Conservation (phyloP, 345 rosid species). For the Lagerstroemia speciosa region DNA sequence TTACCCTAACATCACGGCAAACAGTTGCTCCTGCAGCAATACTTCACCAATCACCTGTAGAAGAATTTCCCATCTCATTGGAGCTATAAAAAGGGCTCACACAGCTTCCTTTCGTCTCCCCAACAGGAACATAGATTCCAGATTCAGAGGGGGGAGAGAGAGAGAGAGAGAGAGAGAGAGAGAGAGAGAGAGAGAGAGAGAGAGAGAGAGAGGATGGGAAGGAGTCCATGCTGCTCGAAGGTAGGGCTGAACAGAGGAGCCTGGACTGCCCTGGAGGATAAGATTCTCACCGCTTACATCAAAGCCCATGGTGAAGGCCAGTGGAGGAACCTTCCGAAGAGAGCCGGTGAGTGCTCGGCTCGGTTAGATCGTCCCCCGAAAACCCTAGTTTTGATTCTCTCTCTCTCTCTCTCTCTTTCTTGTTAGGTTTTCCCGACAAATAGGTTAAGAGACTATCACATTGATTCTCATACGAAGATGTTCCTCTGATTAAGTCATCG, state of each 20-base stretch:
- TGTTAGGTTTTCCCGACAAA: too few relatives aligned
- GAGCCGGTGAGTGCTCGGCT: slow-evolving; percentile 33
- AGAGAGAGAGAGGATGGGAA: slow-evolving; percentile 31
- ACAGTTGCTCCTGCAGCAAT: too few relatives aligned
- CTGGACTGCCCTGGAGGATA: slow-evolving; percentile 52
- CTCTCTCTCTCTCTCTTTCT: too few relatives aligned
- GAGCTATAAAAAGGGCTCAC: neutral
- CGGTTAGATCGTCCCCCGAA: neutral
- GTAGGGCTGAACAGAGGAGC: slow-evolving; percentile 52
- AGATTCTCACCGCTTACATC: slow-evolving; percentile 34
- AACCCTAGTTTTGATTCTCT: neutral
- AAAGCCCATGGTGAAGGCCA: slow-evolving; percentile 53
- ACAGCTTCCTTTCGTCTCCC: neutral
- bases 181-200: neutral
- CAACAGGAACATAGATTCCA: neutral
- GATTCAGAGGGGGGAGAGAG: neutral
- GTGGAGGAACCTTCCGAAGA: slow-evolving; percentile 52
- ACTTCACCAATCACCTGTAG: neutral
- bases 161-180: neutral
- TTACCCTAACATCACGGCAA: neutral
- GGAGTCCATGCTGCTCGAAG: slow-evolving; percentile 58
- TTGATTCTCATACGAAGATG: too few relatives aligned
- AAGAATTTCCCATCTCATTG: neutral
- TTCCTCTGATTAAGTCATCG: too few relatives aligned
- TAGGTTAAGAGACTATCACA: too few relatives aligned